Base-by-base conservation (phyloP, 2,329 filamentous ascomycete species). In the Claviceps spartinae region DNA sequence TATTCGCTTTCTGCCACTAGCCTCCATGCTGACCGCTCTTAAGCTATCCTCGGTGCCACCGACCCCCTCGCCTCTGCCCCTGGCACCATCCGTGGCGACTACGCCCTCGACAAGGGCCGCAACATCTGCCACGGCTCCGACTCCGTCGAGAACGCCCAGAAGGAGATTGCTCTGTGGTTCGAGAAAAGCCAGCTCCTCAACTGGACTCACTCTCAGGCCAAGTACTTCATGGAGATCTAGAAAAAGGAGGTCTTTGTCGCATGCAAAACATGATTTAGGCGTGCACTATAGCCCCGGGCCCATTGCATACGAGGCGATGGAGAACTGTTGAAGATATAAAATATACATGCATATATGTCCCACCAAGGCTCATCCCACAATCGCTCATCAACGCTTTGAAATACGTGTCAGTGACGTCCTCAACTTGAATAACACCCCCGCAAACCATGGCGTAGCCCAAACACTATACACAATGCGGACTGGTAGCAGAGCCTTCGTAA, bases 121-220 rank as follows among this genome's bases (percentile, higher is more conserved):
- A 98, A 98, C 81, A 89, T 97, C 77, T 97, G 91, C 87, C 93
- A 98, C 84, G 93, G 93, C 71, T 96, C 89, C 74, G 93, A 98
- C 82, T 83, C 80, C 70, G 91, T 98, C 74, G 93, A 98, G 83
- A 95, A 82, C 78, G 93, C 93, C 75, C 82, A 97, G 86, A 96
- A 97, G 87, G 93, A 98, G 81, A 98, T 98, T 70, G 85, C 85
- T 67, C 84, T 97, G 70, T 98, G 93, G 93, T 98, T 98, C 86
- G 83, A 86, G 75, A 77, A 86, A 62, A 83, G 82, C 63, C 93
- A 97, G 74, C 70, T 95, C 67, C 74, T 88, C 74, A 78, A 69
- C 75, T 97, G 86, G 82, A 91, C 93, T 81, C 77, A 78, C 62
- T 78, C 86, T 69, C 80, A 87, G 76, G 81, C 86, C 75, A 82